These are phyloP conservation scores for Apiotrichum siamense DNA, from an alignment of 1,284 basidiomycete genomes.

Conservation along the genomic window DNA sequence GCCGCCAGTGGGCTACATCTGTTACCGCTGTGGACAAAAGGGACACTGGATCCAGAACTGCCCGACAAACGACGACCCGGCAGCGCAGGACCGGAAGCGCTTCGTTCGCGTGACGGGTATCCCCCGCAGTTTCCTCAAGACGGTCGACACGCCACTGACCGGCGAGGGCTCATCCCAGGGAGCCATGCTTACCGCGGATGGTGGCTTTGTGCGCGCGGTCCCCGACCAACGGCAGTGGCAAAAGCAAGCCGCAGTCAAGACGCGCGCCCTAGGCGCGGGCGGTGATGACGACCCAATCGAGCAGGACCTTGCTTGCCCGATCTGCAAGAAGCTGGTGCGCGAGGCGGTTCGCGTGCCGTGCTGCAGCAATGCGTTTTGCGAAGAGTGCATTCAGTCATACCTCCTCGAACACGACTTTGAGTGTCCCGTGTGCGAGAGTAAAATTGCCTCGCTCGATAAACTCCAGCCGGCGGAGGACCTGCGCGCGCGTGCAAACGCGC, in stretches of 20 bases:
- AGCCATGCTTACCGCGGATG: slow-evolving; percentile 94
- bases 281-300: slow-evolving; percentile 68
- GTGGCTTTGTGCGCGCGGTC: slow-evolving; percentile 89
- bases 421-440: slow-evolving; percentile 80
- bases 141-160: slow-evolving; percentile 76
- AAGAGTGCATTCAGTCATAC: slow-evolving; percentile 88
- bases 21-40: slow-evolving; percentile 97
- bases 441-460: slow-evolving; percentile 77
- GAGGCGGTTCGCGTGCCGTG: slow-evolving; percentile 88
- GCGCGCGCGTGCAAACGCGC: slow-evolving; percentile 67
- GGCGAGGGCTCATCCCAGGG: slow-evolving; percentile 66
- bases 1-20: slow-evolving; percentile 87
- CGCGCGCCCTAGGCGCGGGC: slow-evolving; percentile 69
- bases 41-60: slow-evolving; percentile 99
- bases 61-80: slow-evolving; percentile 92
- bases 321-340: slow-evolving; percentile 82
- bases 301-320: slow-evolving; percentile 68
- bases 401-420: slow-evolving; percentile 86
- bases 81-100: slow-evolving; percentile 86
- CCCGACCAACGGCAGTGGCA: slow-evolving; percentile 91
- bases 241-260: slow-evolving; percentile 68
- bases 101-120: slow-evolving; percentile 98
- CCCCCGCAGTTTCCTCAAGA: slow-evolving; percentile 92
- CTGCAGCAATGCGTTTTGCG: slow-evolving; percentile 82
- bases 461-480: slow-evolving; percentile 69